Evolutionary conservation across 2,329 filamentous ascomycete genomes (phyloP).

Genomic region (Trichoderma afroharzianum): DNA sequence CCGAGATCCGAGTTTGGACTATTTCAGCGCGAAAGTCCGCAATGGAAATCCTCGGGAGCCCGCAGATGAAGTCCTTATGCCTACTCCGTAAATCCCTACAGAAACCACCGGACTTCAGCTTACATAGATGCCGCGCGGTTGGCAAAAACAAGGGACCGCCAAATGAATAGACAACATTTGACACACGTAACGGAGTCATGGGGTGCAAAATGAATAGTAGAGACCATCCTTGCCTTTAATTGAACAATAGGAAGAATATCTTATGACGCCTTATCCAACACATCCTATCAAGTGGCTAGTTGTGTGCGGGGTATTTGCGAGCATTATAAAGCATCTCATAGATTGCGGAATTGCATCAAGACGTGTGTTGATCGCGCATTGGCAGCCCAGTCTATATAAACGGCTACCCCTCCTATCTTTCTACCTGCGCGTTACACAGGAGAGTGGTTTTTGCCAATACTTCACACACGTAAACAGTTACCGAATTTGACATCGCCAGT

Average conservation of each 20-base stretch:
- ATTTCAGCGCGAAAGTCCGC: background rate
- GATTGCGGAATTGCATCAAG: conserved; percentile 3
- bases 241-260: background rate
- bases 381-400: background rate
- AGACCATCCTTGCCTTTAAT: background rate
- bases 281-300: background rate
- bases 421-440: background rate
- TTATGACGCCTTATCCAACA: background rate
- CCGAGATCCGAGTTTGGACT: background rate
- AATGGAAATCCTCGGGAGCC: background rate
- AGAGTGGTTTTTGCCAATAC: background rate
- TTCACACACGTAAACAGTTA: background rate
- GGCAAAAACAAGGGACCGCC: background rate
- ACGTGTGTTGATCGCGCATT: background rate
- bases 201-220: background rate
- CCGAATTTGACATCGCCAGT: background rate
- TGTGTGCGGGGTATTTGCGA: background rate
- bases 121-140: background rate
- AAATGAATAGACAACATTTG: background rate
- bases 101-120: background rate
- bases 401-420: background rate
- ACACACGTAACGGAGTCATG: background rate
- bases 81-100: background rate
- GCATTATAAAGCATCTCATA: conserved; percentile 1
- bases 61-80: background rate